Evolutionary conservation across 495 filamentous ascomycete genomes (phyloP), one percentile per base, ranked within the genome.

Genomic region (Hamigera avellanea): DNA sequence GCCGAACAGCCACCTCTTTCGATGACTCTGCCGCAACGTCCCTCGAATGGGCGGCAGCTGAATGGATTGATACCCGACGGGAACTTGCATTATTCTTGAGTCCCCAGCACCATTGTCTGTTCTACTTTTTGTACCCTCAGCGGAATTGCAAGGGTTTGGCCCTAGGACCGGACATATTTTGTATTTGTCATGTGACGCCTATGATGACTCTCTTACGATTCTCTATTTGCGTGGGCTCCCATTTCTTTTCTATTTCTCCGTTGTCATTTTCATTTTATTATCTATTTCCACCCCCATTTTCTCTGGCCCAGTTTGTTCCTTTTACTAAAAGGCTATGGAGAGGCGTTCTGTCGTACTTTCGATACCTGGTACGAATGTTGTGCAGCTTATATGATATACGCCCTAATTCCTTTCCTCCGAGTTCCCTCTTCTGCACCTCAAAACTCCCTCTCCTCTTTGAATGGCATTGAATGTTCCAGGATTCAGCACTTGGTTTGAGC

Each of bases 321-420:
- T 45, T 23, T 9, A 23, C 21, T 43, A 53, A 59, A 54, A 40
- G 48, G 49, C 46, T 45, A 44, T 41, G 45, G 49, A 48, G 41
- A 29, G 58, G 56, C 47, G 54, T 60, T 56, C 37, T 45, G 39
- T 42, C 35, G 32, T 47, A 40, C 33, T 35, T 41, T 23, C 21
- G 45, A 40, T 46, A 46, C 37, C 48, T 39, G 26, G 26, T 50
- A 23, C 21, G 21, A 23, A 23, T 23, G 21, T 5, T 23, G 21
- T 4, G 21, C 21, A 23, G 21, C 5, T 23, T 23, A 23, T 23
- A 23, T 23, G 21, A 23, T 4, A 23, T 23, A 23, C 21, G 21
- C 21, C 21, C 4, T 23, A 9, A 23, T 23, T 23, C 9, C 9
- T 23, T 23, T 23, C 9, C 9, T 9, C 9, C 9, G 4, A 5